Evolutionary conservation across 257 asterid species (phyloP).

Genomic region (Datura wrightii): DNA sequence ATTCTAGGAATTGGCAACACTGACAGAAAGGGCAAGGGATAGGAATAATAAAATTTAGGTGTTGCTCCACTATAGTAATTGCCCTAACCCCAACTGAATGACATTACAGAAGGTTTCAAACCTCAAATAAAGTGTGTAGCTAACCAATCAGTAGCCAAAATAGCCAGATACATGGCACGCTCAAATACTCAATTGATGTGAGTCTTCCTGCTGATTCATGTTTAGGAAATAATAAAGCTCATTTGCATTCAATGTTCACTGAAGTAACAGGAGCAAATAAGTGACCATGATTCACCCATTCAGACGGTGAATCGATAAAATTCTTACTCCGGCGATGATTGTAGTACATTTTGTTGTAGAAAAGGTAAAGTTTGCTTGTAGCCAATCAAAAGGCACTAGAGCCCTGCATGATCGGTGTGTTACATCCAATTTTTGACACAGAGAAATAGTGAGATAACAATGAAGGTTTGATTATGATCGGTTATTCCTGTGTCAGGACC

Average conservation of each 20-base stretch:
- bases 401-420: constrained; percentile 22
- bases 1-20: constrained; percentile 4
- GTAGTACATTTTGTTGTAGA: not conserved
- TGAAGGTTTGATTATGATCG: not conserved
- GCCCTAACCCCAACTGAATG: constrained; percentile 8
- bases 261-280: not conserved
- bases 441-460: not conserved
- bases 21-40: not conserved
- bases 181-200: constrained; percentile 4
- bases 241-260: constrained; percentile 13
- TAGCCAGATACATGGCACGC: constrained; percentile 7
- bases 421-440: constrained; percentile 6
- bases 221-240: not conserved
- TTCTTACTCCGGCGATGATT: not conserved
- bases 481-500: constrained; percentile 9
- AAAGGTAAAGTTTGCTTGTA: not conserved
- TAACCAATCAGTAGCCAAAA: not conserved
- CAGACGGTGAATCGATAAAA: not conserved
- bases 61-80: not conserved
- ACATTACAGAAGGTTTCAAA: not conserved
- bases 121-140: not conserved
- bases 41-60: not conserved
- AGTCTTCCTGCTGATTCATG: constrained; percentile 20
- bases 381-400: constrained; percentile 14
- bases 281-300: constrained; percentile 22